Evolutionary conservation across 768 basidiomycete species (phyloP).

Genomic region (Daedalea quercina): DNA sequence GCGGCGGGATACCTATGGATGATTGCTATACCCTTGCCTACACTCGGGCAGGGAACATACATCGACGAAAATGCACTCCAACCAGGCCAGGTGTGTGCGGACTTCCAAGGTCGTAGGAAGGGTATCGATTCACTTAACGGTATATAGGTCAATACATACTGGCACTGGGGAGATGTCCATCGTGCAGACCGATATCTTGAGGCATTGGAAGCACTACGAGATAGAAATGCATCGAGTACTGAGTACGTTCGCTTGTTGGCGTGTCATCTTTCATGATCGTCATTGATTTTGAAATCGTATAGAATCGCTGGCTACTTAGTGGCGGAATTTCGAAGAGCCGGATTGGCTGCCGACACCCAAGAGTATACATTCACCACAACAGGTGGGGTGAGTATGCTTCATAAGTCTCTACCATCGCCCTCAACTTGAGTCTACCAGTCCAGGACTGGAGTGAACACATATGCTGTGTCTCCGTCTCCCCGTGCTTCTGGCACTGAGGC

Average conservation of each 20-base stretch:
- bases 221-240: constrained; percentile 55
- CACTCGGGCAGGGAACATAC: constrained; percentile 63
- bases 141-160: constrained; percentile 80
- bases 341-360: constrained; percentile 66
- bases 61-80: constrained; percentile 96
- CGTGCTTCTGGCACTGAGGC: constrained; percentile 92
- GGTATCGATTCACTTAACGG: background rate
- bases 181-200: constrained; percentile 76
- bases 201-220: constrained; percentile 56
- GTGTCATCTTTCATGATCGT: constrained; percentile 1
- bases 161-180: constrained; percentile 89
- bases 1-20: constrained; percentile 77
- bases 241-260: constrained; percentile 47
- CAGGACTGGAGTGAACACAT: constrained; percentile 68
- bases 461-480: constrained; percentile 76
- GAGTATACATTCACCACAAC: constrained; percentile 51
- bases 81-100: constrained; percentile 67
- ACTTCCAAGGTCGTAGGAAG: background rate
- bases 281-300: background rate
- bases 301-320: constrained; percentile 64
- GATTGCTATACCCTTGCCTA: constrained; percentile 60
- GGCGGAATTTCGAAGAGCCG: constrained; percentile 65
- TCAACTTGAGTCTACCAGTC: background rate
- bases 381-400: constrained; percentile 37
- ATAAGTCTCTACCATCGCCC: background rate